These are phyloP conservation scores for Fraxinus latifolia DNA, from an alignment of 305 asterid genomes.

Conservation along the genomic window DNA sequence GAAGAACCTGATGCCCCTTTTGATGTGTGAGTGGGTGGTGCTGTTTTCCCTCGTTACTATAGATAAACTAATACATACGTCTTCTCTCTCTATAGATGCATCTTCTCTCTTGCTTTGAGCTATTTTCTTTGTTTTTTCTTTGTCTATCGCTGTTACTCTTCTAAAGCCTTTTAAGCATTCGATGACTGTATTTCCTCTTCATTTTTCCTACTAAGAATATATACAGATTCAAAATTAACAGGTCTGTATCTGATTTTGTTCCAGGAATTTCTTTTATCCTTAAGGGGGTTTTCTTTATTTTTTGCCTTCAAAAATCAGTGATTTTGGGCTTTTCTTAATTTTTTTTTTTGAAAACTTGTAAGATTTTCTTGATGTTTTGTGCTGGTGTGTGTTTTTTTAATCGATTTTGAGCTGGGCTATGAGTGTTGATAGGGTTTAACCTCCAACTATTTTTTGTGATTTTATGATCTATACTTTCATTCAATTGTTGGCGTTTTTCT, in stretches of 20 bases:
- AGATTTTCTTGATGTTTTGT: neutral
- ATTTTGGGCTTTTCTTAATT: slow-evolving; percentile 7
- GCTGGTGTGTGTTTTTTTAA: neutral
- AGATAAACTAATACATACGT: slow-evolving; percentile 16
- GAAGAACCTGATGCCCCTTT: slow-evolving; percentile 79
- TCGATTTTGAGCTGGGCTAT: slow-evolving; percentile 16
- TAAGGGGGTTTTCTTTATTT: neutral
- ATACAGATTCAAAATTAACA: slow-evolving; percentile 8
- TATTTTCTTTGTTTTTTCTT: slow-evolving; percentile 18
- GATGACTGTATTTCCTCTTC: slow-evolving; percentile 24
- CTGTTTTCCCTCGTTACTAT: slow-evolving; percentile 34
- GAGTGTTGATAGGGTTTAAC: slow-evolving; percentile 14
- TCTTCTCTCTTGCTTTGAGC: neutral
- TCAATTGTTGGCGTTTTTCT: slow-evolving; percentile 24
- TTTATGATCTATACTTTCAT: slow-evolving; percentile 33
- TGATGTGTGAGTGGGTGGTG: slow-evolving; percentile 89
- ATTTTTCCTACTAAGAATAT: neutral
- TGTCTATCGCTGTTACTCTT: slow-evolving; percentile 19
- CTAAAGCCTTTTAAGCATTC: slow-evolving; percentile 17
- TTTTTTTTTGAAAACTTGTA: neutral
- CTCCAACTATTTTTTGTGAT: slow-evolving; percentile 34
- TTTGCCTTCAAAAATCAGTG: neutral
- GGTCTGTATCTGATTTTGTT: slow-evolving; percentile 24
- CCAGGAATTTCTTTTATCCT: neutral
- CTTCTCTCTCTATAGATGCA: slow-evolving; percentile 11